A percentile compares a stretch with the other conserved stretches of the same genome.
Conservation (phyloP, 1,284 basidiomycete species). For the Cystobasidium pallidum region DNA sequence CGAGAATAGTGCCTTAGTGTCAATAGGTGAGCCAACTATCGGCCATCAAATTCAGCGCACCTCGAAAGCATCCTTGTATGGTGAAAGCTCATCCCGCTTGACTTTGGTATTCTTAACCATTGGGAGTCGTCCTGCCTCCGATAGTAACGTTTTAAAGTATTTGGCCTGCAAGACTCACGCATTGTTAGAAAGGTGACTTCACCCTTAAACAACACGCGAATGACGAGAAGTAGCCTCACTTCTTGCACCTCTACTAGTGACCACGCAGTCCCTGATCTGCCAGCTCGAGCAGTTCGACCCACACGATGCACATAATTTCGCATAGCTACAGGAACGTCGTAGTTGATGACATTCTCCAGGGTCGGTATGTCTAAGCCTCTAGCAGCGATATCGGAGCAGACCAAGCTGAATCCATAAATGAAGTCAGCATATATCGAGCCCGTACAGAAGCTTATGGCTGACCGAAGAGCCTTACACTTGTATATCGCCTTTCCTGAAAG, state of each 20-base stretch:
- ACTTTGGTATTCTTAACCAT: conserved; percentile 74
- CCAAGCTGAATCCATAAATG: conserved; percentile 64
- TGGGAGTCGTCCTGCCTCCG: conserved; percentile 71
- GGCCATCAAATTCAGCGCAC: conserved; percentile 44
- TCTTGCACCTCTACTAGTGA: conserved; percentile 79
- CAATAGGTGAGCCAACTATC: neutral
- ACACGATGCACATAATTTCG: conserved; percentile 96
- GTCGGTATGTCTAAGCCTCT: conserved; percentile 94
- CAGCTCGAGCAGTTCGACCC: conserved; percentile 90
- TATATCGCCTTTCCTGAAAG: conserved; percentile 78
- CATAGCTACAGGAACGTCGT: conserved; percentile 95
- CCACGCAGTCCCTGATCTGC: conserved; percentile 84
- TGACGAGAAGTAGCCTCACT: neutral
- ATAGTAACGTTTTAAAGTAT: conserved; percentile 84
- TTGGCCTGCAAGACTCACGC: conserved; percentile 64
- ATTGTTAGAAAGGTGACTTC: neutral
- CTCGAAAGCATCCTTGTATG: conserved; percentile 68
- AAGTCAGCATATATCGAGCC: neutral
- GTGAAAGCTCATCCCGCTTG: conserved; percentile 65
- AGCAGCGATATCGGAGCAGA: conserved; percentile 94
- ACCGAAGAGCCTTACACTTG: conserved; percentile 63
- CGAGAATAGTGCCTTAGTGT: neutral
- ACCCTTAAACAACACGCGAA: too few relatives aligned
- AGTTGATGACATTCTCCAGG: conserved; percentile 88
- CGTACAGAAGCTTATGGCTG: neutral